Evolutionary conservation across 257 asterid genomes (phyloP).

Genomic region (Craterostigma plantagineum): DNA sequence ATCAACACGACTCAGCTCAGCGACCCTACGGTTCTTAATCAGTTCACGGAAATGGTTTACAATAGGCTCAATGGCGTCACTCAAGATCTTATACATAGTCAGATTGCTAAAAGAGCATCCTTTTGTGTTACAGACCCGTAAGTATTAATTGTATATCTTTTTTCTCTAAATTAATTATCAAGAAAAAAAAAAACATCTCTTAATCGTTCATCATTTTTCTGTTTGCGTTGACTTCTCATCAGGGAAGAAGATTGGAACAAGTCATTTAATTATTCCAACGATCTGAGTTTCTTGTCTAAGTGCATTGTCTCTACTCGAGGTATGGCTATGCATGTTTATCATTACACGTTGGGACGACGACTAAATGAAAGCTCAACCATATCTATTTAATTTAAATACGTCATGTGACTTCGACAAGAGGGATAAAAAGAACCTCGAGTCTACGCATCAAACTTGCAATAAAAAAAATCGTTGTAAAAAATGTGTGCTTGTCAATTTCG

Average conservation of each 20-base stretch:
- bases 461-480: neutral
- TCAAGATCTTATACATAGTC: slow-evolving; percentile 17
- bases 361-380: too few species aligned
- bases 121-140: slow-evolving; percentile 57
- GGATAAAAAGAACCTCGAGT: neutral
- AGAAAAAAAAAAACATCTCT: too few species aligned
- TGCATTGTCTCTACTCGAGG: slow-evolving; percentile 47
- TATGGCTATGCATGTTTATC: slow-evolving; percentile 1
- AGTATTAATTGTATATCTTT: slow-evolving; percentile 1
- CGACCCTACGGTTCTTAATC: slow-evolving; percentile 17
- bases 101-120: slow-evolving; percentile 25
- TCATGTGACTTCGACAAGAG: neutral
- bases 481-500: neutral
- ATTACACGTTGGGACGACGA: too few species aligned
- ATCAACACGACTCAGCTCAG: slow-evolving; percentile 15
- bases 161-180: too few species aligned
- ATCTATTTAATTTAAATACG: too few species aligned
- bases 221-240: slow-evolving; percentile 4
- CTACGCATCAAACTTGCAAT: neutral
- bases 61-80: slow-evolving; percentile 30
- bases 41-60: slow-evolving; percentile 24
- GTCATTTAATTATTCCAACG: slow-evolving; percentile 40
- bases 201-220: slow-evolving; percentile 1
- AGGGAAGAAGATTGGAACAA: slow-evolving; percentile 70
- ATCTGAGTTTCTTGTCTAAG: slow-evolving; percentile 42